Evolutionary conservation across 2,329 filamentous ascomycete genomes (phyloP).

Genomic region (Penicillium sp.): DNA sequence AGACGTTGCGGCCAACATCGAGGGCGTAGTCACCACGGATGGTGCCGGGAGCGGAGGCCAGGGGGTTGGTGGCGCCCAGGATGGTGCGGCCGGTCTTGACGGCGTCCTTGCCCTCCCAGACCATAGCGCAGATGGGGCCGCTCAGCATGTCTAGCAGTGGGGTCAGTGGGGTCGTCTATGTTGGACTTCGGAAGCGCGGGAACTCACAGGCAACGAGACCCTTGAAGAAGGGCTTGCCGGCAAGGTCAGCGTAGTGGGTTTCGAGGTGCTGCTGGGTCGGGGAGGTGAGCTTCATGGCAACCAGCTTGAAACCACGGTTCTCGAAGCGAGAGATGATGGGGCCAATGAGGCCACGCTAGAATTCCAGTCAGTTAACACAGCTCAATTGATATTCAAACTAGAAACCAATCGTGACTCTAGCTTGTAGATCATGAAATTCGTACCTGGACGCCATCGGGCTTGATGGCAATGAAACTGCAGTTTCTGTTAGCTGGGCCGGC

Average conservation of each 20-base stretch:
- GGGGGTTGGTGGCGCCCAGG: conserved; percentile 98
- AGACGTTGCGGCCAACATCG: conserved; percentile 94
- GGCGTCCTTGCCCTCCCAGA: conserved; percentile 98
- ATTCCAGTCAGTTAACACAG: conserved; percentile 22
- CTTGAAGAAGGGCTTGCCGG: conserved; percentile 92
- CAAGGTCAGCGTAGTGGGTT: conserved; percentile 93
- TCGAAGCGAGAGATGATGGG: conserved; percentile 98
- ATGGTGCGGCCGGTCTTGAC: conserved; percentile 96
- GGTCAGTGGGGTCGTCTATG: conserved; percentile 1
- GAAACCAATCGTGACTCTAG: neutral
- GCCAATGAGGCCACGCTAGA: conserved; percentile 89
- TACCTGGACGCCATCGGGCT: conserved; percentile 99
- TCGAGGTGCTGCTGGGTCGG: conserved; percentile 93
- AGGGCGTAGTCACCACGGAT: conserved; percentile 93
- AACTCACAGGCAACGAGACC: conserved; percentile 82
- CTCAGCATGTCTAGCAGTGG: conserved; percentile 75
- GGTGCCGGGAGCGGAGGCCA: conserved; percentile 88
- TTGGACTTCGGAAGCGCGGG: conserved; percentile 3
- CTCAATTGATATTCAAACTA: conserved; percentile 9
- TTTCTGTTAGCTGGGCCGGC: conserved; percentile 30
- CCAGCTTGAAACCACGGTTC: conserved; percentile 97
- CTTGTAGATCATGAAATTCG: conserved; percentile 12
- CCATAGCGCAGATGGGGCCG: conserved; percentile 97
- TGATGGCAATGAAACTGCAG: conserved; percentile 96
- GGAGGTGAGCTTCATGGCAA: conserved; percentile 88